Evolutionary conservation across 2,329 filamentous ascomycete genomes (phyloP).

Genomic region (Colletotrichum coccodes): DNA sequence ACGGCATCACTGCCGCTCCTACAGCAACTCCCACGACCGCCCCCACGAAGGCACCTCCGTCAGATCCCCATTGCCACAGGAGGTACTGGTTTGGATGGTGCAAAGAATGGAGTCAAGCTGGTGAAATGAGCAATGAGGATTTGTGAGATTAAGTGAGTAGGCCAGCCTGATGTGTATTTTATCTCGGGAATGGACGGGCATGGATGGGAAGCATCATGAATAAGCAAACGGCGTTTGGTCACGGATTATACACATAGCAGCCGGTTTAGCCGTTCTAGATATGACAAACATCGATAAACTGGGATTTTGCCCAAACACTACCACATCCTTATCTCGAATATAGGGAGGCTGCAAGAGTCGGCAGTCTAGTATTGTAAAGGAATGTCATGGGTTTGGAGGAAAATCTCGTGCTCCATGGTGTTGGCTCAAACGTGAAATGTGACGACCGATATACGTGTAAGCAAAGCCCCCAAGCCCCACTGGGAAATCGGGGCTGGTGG

Average conservation of each 20-base stretch:
- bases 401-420: too few relatives aligned
- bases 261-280: neutral
- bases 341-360: too few relatives aligned
- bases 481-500: neutral
- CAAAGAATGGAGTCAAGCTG: conserved; percentile 44
- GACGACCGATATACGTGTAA: neutral
- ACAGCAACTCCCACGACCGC: conserved; percentile 41
- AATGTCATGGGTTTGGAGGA: too few relatives aligned
- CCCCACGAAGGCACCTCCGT: conserved; percentile 36
- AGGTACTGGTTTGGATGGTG: conserved; percentile 55
- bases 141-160: conserved; percentile 8
- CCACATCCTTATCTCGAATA: neutral
- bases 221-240: conserved; percentile 3
- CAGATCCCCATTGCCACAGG: conserved; percentile 44
- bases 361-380: too few relatives aligned
- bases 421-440: neutral
- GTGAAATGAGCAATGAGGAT: conserved; percentile 21
- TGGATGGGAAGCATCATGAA: neutral
- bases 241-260: neutral
- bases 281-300: neutral
- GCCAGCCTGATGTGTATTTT: neutral
- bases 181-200: neutral
- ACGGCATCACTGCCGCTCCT: conserved; percentile 43
- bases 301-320: neutral
- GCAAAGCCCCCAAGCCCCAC: neutral